Base-by-base conservation (phyloP, 768 basidiomycete species). In the Termitomyces sp. region DNA sequence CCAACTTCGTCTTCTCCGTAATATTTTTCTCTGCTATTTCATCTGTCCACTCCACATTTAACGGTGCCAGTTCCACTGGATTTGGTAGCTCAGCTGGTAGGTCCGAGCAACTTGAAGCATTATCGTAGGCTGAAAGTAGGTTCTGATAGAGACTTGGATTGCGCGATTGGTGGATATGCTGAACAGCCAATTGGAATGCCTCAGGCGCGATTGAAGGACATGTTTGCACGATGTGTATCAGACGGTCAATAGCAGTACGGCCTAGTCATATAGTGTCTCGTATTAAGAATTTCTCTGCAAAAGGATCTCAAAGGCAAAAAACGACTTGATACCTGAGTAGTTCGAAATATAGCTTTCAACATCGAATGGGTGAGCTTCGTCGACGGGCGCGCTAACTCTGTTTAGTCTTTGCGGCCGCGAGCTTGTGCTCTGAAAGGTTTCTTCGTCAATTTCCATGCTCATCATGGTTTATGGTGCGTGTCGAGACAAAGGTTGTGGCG, bases 361-460 rank as follows among this genome's bases (percentile, higher is more conserved):
- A 68, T 96, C 93, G 68, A 93, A 95, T 4, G 93, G 91, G 68
- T 94, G 92, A 0, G 80, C 79, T 46, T 91, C 89, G 70, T 93
- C 88, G 14, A 94, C 80, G 13, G 75, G 73, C 2, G 80, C 80
- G 23, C 78, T 64, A 33, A 68, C 57, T 43, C 67, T 71, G 61
- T 56, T 73, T 23, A 66, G 36, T 16, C 63, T 54, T 23, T 60
- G 63, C 46, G 64, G 61, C 32, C 66, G 64, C 26, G 62, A 63
- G 44, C 65, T 62, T 58, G 69, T 68, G 36, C 66, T 65, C 48
- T 69, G 74, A 14, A 64, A 63, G 16, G 72, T 71, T 32, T 72
- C 64, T 20, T 68, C 71, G 65, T 80, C 78, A 44, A 81, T 69
- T 55, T 80, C 79, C 79, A 81, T 81, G 55, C 20, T 54, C 53